phyloP scores from a whole-genome alignment of 306 rosid genomes.

The Begonia masoniana region DNA sequence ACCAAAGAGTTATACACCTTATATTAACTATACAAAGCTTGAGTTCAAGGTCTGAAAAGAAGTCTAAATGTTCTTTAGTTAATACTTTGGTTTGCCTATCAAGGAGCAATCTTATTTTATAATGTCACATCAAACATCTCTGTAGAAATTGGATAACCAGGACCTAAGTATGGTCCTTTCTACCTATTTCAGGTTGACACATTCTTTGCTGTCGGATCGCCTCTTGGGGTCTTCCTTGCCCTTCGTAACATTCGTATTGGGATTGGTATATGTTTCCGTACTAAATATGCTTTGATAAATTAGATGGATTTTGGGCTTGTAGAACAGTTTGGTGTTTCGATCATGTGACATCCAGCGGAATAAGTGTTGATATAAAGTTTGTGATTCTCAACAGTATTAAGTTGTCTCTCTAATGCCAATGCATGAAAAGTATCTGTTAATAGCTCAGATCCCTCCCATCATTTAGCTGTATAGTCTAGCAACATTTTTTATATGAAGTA shows the following conservation, averaged over 20 bases:
- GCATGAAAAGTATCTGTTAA: no score
- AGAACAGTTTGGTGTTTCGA: no score
- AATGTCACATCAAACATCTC: no score
- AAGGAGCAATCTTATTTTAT: not conserved
- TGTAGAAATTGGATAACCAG: no score
- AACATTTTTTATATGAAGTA: no score
- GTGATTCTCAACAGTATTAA: no score
- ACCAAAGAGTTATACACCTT: slow-evolving; percentile 49
- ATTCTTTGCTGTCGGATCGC: slow-evolving; percentile 97
- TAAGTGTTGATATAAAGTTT: no score
- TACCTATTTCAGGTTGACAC: slow-evolving; percentile 63
- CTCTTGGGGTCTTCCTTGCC: slow-evolving; percentile 95
- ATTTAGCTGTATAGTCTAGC: no score
- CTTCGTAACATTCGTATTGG: slow-evolving; percentile 89
- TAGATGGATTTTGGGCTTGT: not conserved
- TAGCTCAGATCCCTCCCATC: no score
- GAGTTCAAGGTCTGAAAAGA: slow-evolving; percentile 55
- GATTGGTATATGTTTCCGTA: slow-evolving; percentile 37
- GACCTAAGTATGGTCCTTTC: no score
- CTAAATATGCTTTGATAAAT: slow-evolving; percentile 7
- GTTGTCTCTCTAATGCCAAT: no score
- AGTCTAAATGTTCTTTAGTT: slow-evolving; percentile 6
- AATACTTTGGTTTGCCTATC: not conserved
- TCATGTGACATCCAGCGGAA: no score
- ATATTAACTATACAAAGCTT: slow-evolving; percentile 72